These are phyloP conservation scores for Cytospora leucostoma DNA, from an alignment of 2,329 filamentous ascomycete genomes.

Conservation along the genomic window DNA sequence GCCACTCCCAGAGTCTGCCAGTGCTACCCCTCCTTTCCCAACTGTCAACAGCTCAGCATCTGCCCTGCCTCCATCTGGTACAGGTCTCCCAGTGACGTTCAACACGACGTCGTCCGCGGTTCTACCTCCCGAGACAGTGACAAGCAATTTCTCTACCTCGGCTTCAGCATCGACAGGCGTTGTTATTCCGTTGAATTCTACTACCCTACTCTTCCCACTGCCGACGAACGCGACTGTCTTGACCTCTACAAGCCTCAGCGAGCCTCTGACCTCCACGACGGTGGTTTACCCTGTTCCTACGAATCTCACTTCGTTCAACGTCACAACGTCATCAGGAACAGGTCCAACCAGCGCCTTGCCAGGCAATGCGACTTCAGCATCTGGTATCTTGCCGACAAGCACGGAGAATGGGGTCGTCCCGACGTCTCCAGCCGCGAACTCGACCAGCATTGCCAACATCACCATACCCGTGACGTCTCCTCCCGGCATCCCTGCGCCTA, in stretches of 20 bases:
- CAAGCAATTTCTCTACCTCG: slow-evolving; percentile 2
- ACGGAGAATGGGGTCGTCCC: slow-evolving; percentile 15
- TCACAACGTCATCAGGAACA: neutral
- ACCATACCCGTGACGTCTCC: slow-evolving; percentile 16
- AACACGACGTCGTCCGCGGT: slow-evolving; percentile 10
- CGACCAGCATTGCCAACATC: slow-evolving; percentile 17
- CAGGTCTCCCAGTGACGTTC: neutral
- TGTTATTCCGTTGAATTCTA: slow-evolving; percentile 16
- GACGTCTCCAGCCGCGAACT: slow-evolving; percentile 16
- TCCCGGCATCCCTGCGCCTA: slow-evolving; percentile 11
- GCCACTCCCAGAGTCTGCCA: slow-evolving; percentile 11
- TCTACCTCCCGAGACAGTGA: neutral
- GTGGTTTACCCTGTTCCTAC: slow-evolving; percentile 4
- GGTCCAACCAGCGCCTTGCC: neutral
- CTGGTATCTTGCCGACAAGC: slow-evolving; percentile 2
- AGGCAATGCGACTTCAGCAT: slow-evolving; percentile 10
- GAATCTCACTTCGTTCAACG: slow-evolving; percentile 8
- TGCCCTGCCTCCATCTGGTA: slow-evolving; percentile 17
- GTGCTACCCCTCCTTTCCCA: slow-evolving; percentile 3
- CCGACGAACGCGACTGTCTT: slow-evolving; percentile 17
- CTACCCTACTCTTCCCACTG: slow-evolving; percentile 20
- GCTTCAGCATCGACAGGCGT: slow-evolving; percentile 6
- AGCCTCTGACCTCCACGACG: slow-evolving; percentile 3
- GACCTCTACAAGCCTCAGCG: neutral
- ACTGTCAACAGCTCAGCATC: slow-evolving; percentile 17